Conservation (phyloP, 441 rosid species). For the Gossypium armourianum region DNA sequence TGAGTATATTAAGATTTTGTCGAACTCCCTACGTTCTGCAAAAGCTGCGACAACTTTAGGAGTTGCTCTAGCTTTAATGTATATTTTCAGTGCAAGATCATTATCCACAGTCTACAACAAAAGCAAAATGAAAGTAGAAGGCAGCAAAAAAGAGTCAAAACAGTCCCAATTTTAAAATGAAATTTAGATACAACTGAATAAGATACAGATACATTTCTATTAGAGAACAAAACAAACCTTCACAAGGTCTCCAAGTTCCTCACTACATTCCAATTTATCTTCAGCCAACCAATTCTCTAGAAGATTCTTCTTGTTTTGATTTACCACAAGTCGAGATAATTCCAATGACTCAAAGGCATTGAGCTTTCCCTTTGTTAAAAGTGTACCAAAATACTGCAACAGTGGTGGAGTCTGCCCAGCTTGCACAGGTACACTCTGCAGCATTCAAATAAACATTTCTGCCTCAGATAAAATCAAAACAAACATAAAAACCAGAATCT, state of each 20-base stretch:
- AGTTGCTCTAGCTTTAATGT: slow-evolving; percentile 94
- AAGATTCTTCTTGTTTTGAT: slow-evolving; percentile 95
- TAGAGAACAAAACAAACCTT: slow-evolving; percentile 45
- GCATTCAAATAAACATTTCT: slow-evolving; percentile 9
- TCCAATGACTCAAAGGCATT: slow-evolving; percentile 94
- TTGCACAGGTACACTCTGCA: slow-evolving; percentile 99
- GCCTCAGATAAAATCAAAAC: slow-evolving; percentile 1
- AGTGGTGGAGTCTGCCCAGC: slow-evolving; percentile 96
- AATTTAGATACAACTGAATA: neutral
- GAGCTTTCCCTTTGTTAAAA: slow-evolving; percentile 88
- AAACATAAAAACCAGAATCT: neutral
- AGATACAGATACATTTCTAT: neutral
- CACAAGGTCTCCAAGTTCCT: slow-evolving; percentile 99
- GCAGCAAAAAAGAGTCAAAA: neutral
- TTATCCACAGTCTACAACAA: slow-evolving; percentile 87
- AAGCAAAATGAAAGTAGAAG: slow-evolving; percentile 15
- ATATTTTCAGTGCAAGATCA: slow-evolving; percentile 93
- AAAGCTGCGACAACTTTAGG: slow-evolving; percentile 99
- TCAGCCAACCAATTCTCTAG: slow-evolving; percentile 97
- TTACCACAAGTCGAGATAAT: slow-evolving; percentile 91
- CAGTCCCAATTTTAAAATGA: neutral
- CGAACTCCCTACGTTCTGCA: slow-evolving; percentile 99
- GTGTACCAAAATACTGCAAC: slow-evolving; percentile 97
- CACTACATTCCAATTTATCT: slow-evolving; percentile 96
- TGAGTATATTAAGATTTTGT: slow-evolving; percentile 89